phyloP scores from a whole-genome alignment of 495 filamentous ascomycete species.

The Penicillium taxi region DNA sequence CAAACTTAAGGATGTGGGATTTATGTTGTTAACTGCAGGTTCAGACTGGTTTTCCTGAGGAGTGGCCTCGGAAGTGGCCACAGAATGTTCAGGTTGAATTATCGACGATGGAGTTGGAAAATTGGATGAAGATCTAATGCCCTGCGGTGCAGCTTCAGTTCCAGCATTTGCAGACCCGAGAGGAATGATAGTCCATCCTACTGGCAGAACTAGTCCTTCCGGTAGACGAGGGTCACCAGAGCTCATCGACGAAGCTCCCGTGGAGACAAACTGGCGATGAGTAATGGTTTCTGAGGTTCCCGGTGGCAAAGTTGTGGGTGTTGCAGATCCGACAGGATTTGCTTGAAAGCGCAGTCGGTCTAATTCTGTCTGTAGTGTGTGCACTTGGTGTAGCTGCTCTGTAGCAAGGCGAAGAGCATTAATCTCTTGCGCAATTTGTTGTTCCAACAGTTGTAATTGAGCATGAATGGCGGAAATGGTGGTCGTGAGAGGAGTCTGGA shows the following conservation, averaged over 20 bases:
- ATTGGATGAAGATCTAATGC: conserved; percentile 6
- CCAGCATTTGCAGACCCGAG: conserved; percentile 44
- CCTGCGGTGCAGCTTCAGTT: conserved; percentile 1
- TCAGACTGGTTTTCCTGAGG: too few species aligned
- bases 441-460: conserved; percentile 56
- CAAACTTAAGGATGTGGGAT: too few species aligned
- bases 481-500: conserved; percentile 4
- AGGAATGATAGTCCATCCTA: conserved; percentile 68
- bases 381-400: conserved; percentile 49
- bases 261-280: conserved; percentile 26
- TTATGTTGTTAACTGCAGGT: neutral
- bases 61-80: neutral
- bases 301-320: conserved; percentile 11
- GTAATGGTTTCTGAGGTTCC: conserved; percentile 15
- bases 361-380: conserved; percentile 55
- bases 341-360: conserved; percentile 47
- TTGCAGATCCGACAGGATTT: conserved; percentile 15
- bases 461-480: conserved; percentile 34
- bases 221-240: conserved; percentile 63
- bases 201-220: conserved; percentile 61
- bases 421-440: conserved; percentile 59
- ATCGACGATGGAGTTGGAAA: conserved; percentile 4
- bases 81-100: neutral
- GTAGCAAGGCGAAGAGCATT: conserved; percentile 43
- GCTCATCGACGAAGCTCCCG: conserved; percentile 38